A percentile compares a stretch with the other conserved stretches of the same genome.
Evolutionary conservation across 2,329 filamentous ascomycete species (phyloP).

Genomic region (Botrytis squamosa): DNA sequence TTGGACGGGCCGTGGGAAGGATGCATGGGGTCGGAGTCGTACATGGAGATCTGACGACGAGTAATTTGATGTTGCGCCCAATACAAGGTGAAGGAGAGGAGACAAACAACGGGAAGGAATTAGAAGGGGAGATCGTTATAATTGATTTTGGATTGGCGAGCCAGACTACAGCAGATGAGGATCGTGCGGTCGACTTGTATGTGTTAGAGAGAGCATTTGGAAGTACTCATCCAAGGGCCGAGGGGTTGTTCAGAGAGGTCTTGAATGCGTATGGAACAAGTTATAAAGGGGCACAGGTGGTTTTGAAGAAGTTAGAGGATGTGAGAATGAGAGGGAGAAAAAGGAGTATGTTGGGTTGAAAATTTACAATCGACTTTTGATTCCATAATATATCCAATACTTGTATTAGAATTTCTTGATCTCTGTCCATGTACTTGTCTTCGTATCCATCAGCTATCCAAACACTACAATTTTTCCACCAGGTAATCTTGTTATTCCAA

Average conservation of each 20-base stretch:
- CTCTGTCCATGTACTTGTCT: neutral
- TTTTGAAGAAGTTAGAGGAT: constrained; percentile 82
- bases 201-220: constrained; percentile 92
- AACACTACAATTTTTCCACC: neutral
- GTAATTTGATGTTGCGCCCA: constrained; percentile 81
- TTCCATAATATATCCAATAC: neutral
- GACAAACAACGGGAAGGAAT: constrained; percentile 30
- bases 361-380: constrained; percentile 16
- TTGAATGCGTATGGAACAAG: constrained; percentile 70
- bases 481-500: neutral
- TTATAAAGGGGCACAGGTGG: constrained; percentile 72
- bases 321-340: constrained; percentile 93
- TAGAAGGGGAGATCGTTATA: constrained; percentile 76
- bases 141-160: constrained; percentile 94
- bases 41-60: constrained; percentile 95
- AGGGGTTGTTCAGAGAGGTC: constrained; percentile 71
- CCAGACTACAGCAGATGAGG: constrained; percentile 80
- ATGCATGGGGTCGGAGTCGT: constrained; percentile 85
- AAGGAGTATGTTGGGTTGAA: constrained; percentile 88
- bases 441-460: neutral
- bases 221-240: constrained; percentile 87
- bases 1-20: constrained; percentile 69
- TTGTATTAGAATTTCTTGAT: neutral
- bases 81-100: constrained; percentile 22
- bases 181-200: constrained; percentile 93